A percentile compares a stretch with the other conserved stretches of the same genome.
Conservation (phyloP, 768 basidiomycete species). For the Cantharellus anzutake region DNA sequence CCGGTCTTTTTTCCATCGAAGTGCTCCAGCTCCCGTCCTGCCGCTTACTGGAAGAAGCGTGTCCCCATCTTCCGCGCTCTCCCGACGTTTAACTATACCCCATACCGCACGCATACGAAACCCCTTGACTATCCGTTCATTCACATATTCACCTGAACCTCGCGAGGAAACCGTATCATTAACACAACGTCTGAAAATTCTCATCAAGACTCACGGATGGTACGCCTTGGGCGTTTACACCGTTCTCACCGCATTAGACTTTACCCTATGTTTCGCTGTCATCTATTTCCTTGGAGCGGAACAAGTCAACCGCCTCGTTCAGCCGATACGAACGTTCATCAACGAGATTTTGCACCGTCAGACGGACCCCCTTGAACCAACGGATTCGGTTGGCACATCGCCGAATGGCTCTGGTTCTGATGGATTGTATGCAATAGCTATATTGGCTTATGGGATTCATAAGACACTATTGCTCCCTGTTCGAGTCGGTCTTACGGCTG, state of each 20-base stretch:
- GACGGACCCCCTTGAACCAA: conserved; percentile 47
- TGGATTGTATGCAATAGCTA: conserved; percentile 78
- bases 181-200: conserved; percentile 53
- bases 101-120: too few relatives aligned
- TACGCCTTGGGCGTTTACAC: conserved; percentile 87
- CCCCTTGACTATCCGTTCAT: too few relatives aligned
- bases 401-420: conserved; percentile 31
- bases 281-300: conserved; percentile 84
- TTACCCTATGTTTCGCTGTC: conserved; percentile 63
- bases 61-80: too few relatives aligned
- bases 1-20: too few relatives aligned
- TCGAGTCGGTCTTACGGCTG: conserved; percentile 74
- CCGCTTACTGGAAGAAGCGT: too few relatives aligned
- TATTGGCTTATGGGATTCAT: conserved; percentile 88
- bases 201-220: conserved; percentile 88
- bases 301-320: conserved; percentile 53
- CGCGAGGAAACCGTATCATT: too few relatives aligned
- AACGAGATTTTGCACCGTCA: conserved; percentile 32
- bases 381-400: conserved; percentile 18
- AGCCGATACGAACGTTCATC: conserved; percentile 17
- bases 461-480: conserved; percentile 86
- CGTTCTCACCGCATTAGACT: conserved; percentile 55
- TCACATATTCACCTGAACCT: too few relatives aligned
- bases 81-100: too few relatives aligned
- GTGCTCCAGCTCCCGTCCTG: too few relatives aligned